Conservation (phyloP, 768 basidiomycete genomes). For the Tylopilus plumbeoviolaceoides region DNA sequence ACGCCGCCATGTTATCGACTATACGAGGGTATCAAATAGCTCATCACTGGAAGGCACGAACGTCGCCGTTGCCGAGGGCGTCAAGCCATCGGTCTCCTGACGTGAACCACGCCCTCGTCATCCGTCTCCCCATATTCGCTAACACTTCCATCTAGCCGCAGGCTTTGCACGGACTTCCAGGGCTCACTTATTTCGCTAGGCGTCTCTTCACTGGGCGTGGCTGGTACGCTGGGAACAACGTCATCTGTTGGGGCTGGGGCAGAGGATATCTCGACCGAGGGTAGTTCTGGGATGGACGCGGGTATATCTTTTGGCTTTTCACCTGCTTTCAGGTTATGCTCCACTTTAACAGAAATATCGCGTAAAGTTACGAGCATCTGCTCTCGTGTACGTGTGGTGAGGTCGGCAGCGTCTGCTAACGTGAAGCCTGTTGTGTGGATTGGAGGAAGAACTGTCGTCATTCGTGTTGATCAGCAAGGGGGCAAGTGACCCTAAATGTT, state of each 20-base stretch:
- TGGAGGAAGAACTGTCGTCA: constrained; percentile 77
- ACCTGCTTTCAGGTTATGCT: constrained; percentile 26
- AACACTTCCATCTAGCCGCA: constrained; percentile 48
- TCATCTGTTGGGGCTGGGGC: constrained; percentile 19
- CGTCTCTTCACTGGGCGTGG: constrained; percentile 23
- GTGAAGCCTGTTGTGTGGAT: constrained; percentile 72
- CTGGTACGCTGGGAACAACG: constrained; percentile 28
- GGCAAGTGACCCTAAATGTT: not conserved
- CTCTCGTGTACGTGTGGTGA: constrained; percentile 64
- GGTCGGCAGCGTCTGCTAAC: constrained; percentile 60
- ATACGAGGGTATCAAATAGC: constrained; percentile 25
- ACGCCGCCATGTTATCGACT: constrained; percentile 6
- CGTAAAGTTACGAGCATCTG: constrained; percentile 76
- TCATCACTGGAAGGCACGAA: constrained; percentile 3
- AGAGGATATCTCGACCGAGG: constrained; percentile 4
- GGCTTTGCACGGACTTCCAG: constrained; percentile 29
- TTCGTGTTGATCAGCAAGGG: constrained; percentile 3
- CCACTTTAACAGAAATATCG: constrained; percentile 65
- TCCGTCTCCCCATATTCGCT: constrained; percentile 78
- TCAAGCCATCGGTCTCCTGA: constrained; percentile 51
- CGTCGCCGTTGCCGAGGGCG: constrained; percentile 1
- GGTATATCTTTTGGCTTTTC: constrained; percentile 10
- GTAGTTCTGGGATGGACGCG: constrained; percentile 23
- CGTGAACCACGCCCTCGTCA: constrained; percentile 80
- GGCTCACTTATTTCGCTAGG: constrained; percentile 26